These are phyloP conservation scores for Arthroderma sp. DNA, from an alignment of 2,329 filamentous ascomycete species.

Conservation along the genomic window DNA sequence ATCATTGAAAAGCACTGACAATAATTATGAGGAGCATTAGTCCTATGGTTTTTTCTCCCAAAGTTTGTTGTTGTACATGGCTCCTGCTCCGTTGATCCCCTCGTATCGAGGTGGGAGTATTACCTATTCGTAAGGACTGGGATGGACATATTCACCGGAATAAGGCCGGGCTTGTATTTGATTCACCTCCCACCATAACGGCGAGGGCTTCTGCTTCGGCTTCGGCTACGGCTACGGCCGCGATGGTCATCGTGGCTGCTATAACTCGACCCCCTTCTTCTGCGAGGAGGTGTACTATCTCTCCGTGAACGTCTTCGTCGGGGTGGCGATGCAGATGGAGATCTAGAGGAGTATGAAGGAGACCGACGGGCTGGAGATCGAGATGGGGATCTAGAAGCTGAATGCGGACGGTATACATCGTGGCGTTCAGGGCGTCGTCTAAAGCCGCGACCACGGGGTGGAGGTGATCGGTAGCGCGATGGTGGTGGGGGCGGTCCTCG, in stretches of 20 bases:
- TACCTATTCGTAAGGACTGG: too few species aligned
- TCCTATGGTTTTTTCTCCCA: too few species aligned
- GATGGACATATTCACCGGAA: too few species aligned
- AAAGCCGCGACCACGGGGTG: conserved; percentile 17
- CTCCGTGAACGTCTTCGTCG: conserved; percentile 23
- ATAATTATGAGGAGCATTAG: too few species aligned
- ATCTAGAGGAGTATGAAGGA: conserved; percentile 23
- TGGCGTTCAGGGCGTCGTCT: conserved; percentile 29
- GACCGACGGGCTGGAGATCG: conserved; percentile 22
- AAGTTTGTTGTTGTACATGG: too few species aligned
- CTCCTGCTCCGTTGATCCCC: too few species aligned
- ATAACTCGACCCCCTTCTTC: conserved; percentile 48
- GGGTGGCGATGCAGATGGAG: conserved; percentile 21
- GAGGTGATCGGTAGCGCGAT: conserved; percentile 20
- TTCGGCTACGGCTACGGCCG: conserved; percentile 37
- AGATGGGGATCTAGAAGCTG: conserved; percentile 37
- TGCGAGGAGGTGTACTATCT: conserved; percentile 26
- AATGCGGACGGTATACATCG: conserved; percentile 48
- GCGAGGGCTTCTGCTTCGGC: conserved; percentile 33
- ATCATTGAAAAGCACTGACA: too few species aligned
- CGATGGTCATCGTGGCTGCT: conserved; percentile 41
- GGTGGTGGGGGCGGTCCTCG: conserved; percentile 11
- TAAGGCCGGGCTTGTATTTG: too few species aligned
- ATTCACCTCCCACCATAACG: conserved; percentile 15
- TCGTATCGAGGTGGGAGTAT: too few species aligned